Evolutionary conservation across 805 yeast genomes (phyloP).

Genomic region (Candida tammaniensis): DNA sequence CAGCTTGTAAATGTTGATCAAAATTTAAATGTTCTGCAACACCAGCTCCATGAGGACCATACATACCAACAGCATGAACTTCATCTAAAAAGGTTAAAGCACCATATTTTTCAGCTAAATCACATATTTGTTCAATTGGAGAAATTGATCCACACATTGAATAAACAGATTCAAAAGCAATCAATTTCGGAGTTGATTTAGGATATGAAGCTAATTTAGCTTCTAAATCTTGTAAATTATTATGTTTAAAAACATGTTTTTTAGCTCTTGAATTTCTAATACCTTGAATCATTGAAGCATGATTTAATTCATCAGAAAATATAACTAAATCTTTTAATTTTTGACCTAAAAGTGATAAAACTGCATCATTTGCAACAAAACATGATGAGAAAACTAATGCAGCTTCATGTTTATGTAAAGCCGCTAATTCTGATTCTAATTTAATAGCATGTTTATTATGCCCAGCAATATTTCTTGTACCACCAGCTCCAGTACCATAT

Average conservation of each 20-base stretch:
- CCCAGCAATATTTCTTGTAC: constrained; percentile 98
- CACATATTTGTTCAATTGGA: constrained; percentile 89
- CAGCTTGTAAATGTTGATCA: constrained; percentile 70
- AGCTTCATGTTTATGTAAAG: constrained; percentile 90
- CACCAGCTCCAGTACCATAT: constrained; percentile 99
- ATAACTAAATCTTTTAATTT: constrained; percentile 86
- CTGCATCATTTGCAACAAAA: constrained; percentile 96
- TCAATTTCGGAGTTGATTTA: constrained; percentile 82
- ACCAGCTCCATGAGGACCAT: constrained; percentile 99
- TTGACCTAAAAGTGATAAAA: constrained; percentile 85
- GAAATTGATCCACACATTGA: constrained; percentile 99
- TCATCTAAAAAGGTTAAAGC: constrained; percentile 96
- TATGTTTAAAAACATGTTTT: constrained; percentile 90
- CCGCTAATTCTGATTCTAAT: constrained; percentile 83
- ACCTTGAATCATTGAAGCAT: constrained; percentile 97
- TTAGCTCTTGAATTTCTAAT: constrained; percentile 84
- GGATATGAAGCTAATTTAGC: constrained; percentile 75
- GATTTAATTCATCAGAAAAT: constrained; percentile 90
- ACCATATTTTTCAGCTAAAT: constrained; percentile 95
- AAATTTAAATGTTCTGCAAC: constrained; percentile 96
- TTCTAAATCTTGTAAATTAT: constrained; percentile 83
- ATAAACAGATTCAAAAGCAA: constrained; percentile 96
- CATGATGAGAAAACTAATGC: constrained; percentile 95
- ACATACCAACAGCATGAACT: constrained; percentile 98
- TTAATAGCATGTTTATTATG: constrained; percentile 88